A percentile compares a stretch with the other conserved stretches of the same genome.
phyloP scores from a whole-genome alignment of 2,329 filamentous ascomycete species.

The Exophiala dermatitidis region DNA sequence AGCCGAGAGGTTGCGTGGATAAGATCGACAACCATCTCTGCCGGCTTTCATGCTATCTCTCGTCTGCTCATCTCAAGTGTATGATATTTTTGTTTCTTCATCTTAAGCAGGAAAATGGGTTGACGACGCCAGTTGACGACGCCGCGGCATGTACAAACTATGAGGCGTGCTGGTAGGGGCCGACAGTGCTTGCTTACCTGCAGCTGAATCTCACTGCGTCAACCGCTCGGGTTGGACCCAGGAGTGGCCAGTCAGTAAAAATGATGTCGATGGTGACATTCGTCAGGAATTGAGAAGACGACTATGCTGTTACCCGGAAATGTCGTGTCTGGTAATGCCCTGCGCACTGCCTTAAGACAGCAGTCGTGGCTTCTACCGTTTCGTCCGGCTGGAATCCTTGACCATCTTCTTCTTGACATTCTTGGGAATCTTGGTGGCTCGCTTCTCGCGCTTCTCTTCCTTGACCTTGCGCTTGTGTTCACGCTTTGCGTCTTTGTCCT shows the following conservation, averaged over 20 bases:
- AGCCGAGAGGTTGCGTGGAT: neutral
- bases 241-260: neutral
- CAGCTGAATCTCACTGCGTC: neutral
- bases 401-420: constrained; percentile 87
- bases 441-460: constrained; percentile 88
- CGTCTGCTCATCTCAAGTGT: constrained; percentile 23
- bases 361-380: constrained; percentile 32
- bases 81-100: constrained; percentile 11
- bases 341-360: too few species aligned
- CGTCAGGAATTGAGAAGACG: too few species aligned
- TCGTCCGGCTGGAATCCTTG: constrained; percentile 53
- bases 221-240: neutral
- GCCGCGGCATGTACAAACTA: neutral
- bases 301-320: too few species aligned
- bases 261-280: neutral
- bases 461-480: constrained; percentile 87
- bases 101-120: neutral
- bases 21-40: neutral
- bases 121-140: neutral
- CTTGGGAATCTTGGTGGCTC: constrained; percentile 94
- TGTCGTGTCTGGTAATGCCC: too few species aligned
- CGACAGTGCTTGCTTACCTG: constrained; percentile 4
- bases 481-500: constrained; percentile 85
- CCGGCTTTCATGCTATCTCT: neutral
- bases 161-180: constrained; percentile 30